Conservation (phyloP, 2,329 filamentous ascomycete species). For the Trichoderma atroviride region DNA sequence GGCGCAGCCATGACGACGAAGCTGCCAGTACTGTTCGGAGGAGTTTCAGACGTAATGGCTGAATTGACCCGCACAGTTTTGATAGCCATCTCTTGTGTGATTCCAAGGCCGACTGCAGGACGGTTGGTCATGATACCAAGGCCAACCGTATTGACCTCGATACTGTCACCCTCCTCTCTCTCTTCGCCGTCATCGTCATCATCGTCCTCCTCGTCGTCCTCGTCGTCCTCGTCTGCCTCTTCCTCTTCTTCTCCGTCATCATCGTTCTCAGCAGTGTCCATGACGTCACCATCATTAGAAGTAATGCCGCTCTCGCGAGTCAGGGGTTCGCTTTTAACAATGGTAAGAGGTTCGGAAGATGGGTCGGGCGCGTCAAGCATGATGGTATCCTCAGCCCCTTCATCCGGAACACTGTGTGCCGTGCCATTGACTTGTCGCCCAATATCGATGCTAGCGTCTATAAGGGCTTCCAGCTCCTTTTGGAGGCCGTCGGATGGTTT, state of each 20-base stretch:
- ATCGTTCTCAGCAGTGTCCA: conserved; percentile 42
- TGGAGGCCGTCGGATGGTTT: conserved; percentile 70
- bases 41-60: conserved; percentile 44
- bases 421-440: conserved; percentile 46
- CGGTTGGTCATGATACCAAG: conserved; percentile 35
- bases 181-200: conserved; percentile 42
- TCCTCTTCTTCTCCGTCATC: conserved; percentile 42
- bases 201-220: conserved; percentile 47
- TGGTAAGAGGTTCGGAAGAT: conserved; percentile 51
- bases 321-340: conserved; percentile 35
- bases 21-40: conserved; percentile 53
- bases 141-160: conserved; percentile 51
- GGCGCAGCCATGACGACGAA: conserved; percentile 42
- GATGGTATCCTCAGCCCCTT: conserved; percentile 50
- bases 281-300: conserved; percentile 40
- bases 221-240: conserved; percentile 49
- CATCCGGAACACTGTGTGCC: conserved; percentile 44
- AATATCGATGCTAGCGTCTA: conserved; percentile 68
- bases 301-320: conserved; percentile 3
- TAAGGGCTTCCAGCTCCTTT: conserved; percentile 71
- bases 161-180: conserved; percentile 45
- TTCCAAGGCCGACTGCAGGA: conserved; percentile 26
- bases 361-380: conserved; percentile 54
- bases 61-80: conserved; percentile 33
- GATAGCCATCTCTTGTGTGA: conserved; percentile 34